phyloP scores from a whole-genome alignment of 306 rosid genomes.

The Sicyos edulis region DNA sequence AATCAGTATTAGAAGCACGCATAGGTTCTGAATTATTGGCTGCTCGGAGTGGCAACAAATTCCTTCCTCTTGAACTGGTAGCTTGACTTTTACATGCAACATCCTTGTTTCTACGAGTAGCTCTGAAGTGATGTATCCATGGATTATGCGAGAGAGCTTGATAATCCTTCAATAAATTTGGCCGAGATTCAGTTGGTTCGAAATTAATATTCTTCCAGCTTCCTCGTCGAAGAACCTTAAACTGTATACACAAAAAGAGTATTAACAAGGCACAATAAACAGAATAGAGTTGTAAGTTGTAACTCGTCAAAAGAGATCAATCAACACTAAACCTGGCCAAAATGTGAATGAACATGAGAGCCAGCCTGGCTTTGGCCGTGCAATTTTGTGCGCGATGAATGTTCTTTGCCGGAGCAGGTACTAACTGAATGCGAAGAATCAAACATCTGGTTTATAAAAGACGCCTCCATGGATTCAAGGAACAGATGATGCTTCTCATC shows the following conservation, averaged over 20 bases:
- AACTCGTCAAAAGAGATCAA: conserved; percentile 5
- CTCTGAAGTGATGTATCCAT: conserved; percentile 55
- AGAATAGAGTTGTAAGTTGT: conserved; percentile 1
- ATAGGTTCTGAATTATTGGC: conserved; percentile 15
- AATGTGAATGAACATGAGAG: neutral
- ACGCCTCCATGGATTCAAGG: conserved; percentile 75
- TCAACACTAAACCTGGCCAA: conserved; percentile 45
- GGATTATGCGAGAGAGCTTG: conserved; percentile 34
- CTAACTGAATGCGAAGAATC: conserved; percentile 35
- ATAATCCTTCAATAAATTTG: conserved; percentile 21
- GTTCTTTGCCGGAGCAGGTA: conserved; percentile 16
- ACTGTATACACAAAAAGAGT: conserved; percentile 23
- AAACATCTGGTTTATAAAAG: conserved; percentile 57
- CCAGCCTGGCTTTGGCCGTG: conserved; percentile 9
- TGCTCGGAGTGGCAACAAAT: conserved; percentile 18
- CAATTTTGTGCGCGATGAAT: conserved; percentile 13
- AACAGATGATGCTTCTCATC: conserved; percentile 71
- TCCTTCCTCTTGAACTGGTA: conserved; percentile 22
- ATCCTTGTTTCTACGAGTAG: conserved; percentile 30
- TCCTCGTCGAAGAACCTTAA: conserved; percentile 53
- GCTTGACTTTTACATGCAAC: conserved; percentile 17
- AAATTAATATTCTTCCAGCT: conserved; percentile 45
- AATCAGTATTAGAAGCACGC: neutral
- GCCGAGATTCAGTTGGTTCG: conserved; percentile 32
- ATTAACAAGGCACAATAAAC: neutral